phyloP scores from a whole-genome alignment of 1,284 basidiomycete genomes.

The Apiotrichum gamsii region DNA sequence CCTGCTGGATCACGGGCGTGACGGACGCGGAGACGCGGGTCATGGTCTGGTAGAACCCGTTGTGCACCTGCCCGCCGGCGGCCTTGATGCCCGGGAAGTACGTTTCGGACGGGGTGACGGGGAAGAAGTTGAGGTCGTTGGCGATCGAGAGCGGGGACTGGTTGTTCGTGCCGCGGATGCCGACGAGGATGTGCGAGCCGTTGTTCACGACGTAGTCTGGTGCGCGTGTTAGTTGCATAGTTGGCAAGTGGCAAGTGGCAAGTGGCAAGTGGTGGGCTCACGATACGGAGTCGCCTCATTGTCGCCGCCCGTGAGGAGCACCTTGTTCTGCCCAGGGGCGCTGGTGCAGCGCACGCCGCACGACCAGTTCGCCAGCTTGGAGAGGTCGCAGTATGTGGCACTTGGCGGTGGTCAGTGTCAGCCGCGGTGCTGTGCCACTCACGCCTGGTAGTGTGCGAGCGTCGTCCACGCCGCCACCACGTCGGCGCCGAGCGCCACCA shows the following conservation, averaged over 20 bases:
- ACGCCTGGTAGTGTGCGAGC: not conserved
- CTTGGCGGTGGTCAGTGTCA: too few relatives aligned
- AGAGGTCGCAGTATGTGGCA: too few relatives aligned
- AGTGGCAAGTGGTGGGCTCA: not conserved
- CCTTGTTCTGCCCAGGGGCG: not conserved
- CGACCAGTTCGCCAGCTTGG: not conserved
- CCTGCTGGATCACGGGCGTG: constrained; percentile 2
- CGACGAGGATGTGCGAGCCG: constrained; percentile 12
- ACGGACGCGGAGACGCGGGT: constrained; percentile 8
- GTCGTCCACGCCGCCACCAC: not conserved
- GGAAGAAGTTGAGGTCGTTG: constrained; percentile 21
- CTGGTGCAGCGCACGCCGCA: not conserved
- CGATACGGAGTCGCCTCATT: not conserved
- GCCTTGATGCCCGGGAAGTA: constrained; percentile 17
- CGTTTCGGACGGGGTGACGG: not conserved
- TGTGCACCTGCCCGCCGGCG: constrained; percentile 13
- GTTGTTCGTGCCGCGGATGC: constrained; percentile 23
- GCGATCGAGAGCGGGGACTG: constrained; percentile 8
- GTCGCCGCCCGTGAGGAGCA: constrained; percentile 1
- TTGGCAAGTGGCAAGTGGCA: not conserved
- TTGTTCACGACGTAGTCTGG: constrained; percentile 11
- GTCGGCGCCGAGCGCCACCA: not conserved
- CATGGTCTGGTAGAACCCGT: constrained; percentile 25
- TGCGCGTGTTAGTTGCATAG: not conserved
- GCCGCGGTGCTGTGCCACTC: not conserved